A percentile compares a stretch with the other conserved stretches of the same genome.
phyloP scores from a whole-genome alignment of 2,329 filamentous ascomycete species.

The Calonectria ilicicola region DNA sequence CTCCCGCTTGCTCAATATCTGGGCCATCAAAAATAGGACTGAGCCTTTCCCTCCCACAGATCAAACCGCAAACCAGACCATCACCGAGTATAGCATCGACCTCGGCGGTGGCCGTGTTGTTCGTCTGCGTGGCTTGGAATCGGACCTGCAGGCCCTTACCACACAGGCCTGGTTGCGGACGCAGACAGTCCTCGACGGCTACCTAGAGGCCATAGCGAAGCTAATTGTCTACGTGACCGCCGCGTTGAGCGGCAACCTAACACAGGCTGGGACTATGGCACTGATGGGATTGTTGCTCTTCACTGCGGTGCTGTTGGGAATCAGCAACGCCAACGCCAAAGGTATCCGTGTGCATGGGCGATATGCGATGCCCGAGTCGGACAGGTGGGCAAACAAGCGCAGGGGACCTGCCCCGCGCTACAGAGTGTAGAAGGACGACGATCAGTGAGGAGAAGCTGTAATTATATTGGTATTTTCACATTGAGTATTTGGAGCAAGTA shows the following conservation, averaged over 20 bases:
- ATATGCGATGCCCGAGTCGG: slow-evolving; percentile 48
- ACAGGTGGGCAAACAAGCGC: not conserved
- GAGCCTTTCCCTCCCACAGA: slow-evolving; percentile 24
- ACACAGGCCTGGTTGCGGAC: slow-evolving; percentile 67
- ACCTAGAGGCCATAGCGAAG: slow-evolving; percentile 65
- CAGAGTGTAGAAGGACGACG: not conserved
- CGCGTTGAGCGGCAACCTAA: slow-evolving; percentile 66
- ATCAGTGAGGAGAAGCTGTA: not conserved
- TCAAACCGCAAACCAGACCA: slow-evolving; percentile 19
- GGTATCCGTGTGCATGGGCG: slow-evolving; percentile 65
- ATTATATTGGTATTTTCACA: not conserved
- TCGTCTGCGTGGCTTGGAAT: slow-evolving; percentile 63
- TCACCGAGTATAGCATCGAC: slow-evolving; percentile 63
- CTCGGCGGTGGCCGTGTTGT: slow-evolving; percentile 64
- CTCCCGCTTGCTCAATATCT: slow-evolving; percentile 67
- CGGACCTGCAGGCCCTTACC: slow-evolving; percentile 71
- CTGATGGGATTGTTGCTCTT: slow-evolving; percentile 63
- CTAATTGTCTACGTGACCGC: slow-evolving; percentile 70
- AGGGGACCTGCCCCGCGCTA: not conserved
- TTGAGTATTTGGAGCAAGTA: not conserved
- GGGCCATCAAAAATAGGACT: slow-evolving; percentile 65
- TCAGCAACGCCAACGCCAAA: slow-evolving; percentile 64
- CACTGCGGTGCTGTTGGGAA: slow-evolving; percentile 64
- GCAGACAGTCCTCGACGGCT: slow-evolving; percentile 63
- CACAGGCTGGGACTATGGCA: slow-evolving; percentile 62